phyloP scores from a whole-genome alignment of 2,329 filamentous ascomycete species.

The Neocucurbitaria cava region DNA sequence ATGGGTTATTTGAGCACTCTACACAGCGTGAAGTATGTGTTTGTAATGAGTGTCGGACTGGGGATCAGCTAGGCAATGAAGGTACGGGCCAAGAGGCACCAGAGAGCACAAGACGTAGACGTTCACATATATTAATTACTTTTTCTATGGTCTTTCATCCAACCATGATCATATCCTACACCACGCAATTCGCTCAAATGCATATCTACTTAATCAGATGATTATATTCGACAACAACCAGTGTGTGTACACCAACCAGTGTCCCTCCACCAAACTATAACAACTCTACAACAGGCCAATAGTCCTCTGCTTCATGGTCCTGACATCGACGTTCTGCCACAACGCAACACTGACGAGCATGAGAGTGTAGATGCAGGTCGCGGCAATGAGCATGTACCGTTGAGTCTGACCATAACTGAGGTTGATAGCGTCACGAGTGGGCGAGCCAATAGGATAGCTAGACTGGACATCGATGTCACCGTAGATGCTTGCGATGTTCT shows the following conservation, averaged over 20 bases:
- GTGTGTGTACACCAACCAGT: neutral
- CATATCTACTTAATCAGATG: neutral
- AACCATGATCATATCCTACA: neutral
- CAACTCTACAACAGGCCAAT: slow-evolving; percentile 35
- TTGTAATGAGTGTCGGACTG: too few relatives aligned
- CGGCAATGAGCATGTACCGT: slow-evolving; percentile 47
- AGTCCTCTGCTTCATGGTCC: slow-evolving; percentile 42
- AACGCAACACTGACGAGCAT: slow-evolving; percentile 31
- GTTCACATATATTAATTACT: slow-evolving; percentile 51
- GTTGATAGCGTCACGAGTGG: slow-evolving; percentile 55
- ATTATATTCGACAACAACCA: too few relatives aligned
- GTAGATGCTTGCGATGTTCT: slow-evolving; percentile 54
- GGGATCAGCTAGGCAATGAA: neutral
- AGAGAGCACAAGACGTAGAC: neutral
- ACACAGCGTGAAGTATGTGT: too few relatives aligned
- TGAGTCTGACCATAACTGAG: slow-evolving; percentile 47
- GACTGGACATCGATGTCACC: slow-evolving; percentile 62
- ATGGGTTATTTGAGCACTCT: too few relatives aligned
- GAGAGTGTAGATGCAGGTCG: slow-evolving; percentile 35
- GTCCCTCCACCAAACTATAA: neutral
- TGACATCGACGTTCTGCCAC: slow-evolving; percentile 42
- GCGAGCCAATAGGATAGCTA: slow-evolving; percentile 58
- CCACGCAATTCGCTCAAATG: neutral
- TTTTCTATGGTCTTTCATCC: slow-evolving; percentile 46
- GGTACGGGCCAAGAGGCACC: neutral